Evolutionary conservation across 345 rosid genomes (phyloP).

Genomic region (Firmiana major): DNA sequence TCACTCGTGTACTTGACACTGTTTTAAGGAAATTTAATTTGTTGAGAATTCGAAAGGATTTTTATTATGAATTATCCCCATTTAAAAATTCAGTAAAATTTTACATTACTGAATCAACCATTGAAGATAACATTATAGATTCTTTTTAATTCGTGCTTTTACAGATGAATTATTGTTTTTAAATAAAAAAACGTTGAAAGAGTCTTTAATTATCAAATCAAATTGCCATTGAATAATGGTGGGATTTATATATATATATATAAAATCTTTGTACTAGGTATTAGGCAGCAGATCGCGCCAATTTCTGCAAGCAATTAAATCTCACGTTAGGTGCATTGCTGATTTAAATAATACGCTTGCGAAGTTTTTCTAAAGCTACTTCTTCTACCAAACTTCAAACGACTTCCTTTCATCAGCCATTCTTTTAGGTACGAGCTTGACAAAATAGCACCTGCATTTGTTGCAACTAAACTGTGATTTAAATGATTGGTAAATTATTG

Average conservation of each 20-base stretch:
- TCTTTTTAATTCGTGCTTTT: too few relatives aligned
- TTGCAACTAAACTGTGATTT: neutral
- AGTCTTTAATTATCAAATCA: too few relatives aligned
- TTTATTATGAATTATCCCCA: too few relatives aligned
- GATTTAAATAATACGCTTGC: neutral
- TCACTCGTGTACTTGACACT: too few relatives aligned
- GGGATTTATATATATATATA: neutral
- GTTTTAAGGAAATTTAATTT: too few relatives aligned
- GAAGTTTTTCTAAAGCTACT: neutral
- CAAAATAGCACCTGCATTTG: neutral
- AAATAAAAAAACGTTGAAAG: too few relatives aligned
- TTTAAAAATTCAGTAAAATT: too few relatives aligned
- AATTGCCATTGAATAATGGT: too few relatives aligned
- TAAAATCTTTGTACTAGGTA: neutral
- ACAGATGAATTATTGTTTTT: too few relatives aligned
- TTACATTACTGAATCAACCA: too few relatives aligned
- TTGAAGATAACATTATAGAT: too few relatives aligned
- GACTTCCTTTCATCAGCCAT: neutral
- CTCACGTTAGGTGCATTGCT: neutral
- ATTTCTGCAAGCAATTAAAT: neutral
- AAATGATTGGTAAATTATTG: neutral
- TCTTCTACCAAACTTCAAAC: slow-evolving; percentile 6
- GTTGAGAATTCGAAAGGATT: too few relatives aligned
- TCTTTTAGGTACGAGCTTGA: slow-evolving; percentile 1
- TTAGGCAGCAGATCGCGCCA: neutral